Base-by-base conservation (phyloP, 192 early-diverging fungal genomes). In the Coemansia sp. region DNA sequence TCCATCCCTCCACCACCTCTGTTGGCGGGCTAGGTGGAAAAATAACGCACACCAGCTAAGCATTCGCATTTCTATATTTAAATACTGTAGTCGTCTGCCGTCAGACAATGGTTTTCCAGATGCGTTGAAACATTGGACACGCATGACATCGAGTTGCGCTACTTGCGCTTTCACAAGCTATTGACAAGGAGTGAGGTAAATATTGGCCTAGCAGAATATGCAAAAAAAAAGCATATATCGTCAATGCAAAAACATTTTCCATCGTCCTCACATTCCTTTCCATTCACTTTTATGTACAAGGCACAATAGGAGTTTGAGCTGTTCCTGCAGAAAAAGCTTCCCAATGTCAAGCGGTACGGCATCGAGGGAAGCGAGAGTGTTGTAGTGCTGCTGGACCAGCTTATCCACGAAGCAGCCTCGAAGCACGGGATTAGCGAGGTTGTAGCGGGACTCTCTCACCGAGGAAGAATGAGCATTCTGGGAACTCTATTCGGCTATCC, bases 331-430 rank as follows among this genome's bases (percentile, higher is more conserved):
- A 96, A 96, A 67, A 92, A 91, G 75, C 95, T 98, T 70, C 91
- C 92, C 46, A 89, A 93, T 56, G 88, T 96, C 53, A 96, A 96
- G 79, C 87, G 96, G n/a, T 98, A 98, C 70, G 96, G 96, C 13
- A 71, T 98, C 17, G 96, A 98, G 75, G 96, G 96, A 32, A 93
- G 91, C 59, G 96, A 98, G 74, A 90, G 89, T 67, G 95, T 98
- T 90, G 93, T 94, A 87, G 87, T 89, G 34, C 89, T 90, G 20
- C 71, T 98, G 36, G 92, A 98, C 64, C 84, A 87, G 61, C 63
- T 96, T 19, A 93, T 96, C 72, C 79, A 85, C 55, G 81, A 87
- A 10, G 54, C 54, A 8, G 67, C 68, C 8, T 53, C 58, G 49
- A 32, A 69, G 82, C 89, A 85, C 36, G 92, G 91, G 23, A 74